Conservation (phyloP, 306 rosid genomes). For the Sicyos baderoa region DNA sequence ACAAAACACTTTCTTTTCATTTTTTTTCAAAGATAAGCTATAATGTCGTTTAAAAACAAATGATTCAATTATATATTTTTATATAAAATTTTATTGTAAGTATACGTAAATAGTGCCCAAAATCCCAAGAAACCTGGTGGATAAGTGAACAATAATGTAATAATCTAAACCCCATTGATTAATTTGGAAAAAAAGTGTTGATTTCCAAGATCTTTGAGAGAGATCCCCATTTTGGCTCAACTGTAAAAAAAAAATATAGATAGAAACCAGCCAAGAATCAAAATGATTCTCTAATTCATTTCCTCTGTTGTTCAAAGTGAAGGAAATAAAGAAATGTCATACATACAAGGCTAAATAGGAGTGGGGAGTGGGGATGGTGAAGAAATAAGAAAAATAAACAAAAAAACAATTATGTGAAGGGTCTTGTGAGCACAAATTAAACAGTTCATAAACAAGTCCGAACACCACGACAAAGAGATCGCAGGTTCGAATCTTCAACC, state of each 20-base stretch:
- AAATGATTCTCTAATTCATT: slow-evolving; percentile 26
- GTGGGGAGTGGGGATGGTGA: background rate
- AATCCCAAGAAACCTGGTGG: background rate
- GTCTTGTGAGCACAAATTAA: slow-evolving; percentile 21
- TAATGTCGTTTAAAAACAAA: background rate
- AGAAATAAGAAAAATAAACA: background rate
- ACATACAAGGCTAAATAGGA: slow-evolving; percentile 26
- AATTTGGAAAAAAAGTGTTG: background rate
- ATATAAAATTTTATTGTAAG: background rate
- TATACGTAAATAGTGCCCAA: background rate
- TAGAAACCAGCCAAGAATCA: background rate
- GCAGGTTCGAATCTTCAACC: too few relatives aligned
- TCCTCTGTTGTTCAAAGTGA: slow-evolving; percentile 22
- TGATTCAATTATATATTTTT: too few relatives aligned
- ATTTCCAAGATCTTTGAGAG: background rate
- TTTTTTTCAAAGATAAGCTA: too few relatives aligned
- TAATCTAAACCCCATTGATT: background rate
- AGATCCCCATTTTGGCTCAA: background rate
- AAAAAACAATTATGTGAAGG: slow-evolving; percentile 10
- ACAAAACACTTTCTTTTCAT: too few relatives aligned
- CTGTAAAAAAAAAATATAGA: background rate
- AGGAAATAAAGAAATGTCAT: slow-evolving; percentile 25
- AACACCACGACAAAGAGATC: too few relatives aligned
- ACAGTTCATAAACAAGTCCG: slow-evolving; percentile 13
- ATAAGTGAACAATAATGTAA: background rate